Conservation (phyloP, 495 filamentous ascomycete species). For the Aspergillus sparsus region DNA sequence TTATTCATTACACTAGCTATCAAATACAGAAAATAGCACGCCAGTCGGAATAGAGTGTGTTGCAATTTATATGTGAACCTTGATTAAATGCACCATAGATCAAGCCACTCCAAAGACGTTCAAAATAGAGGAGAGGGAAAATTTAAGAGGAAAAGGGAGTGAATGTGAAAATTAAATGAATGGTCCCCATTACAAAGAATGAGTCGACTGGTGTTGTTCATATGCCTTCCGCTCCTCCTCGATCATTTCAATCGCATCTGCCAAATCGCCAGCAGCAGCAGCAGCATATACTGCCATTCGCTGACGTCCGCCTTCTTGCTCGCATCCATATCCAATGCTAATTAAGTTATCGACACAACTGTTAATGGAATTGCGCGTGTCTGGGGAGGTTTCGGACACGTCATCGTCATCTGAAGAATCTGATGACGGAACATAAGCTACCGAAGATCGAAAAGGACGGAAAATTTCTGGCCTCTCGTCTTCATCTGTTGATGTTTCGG, state of each 20-base stretch:
- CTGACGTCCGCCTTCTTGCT: slow-evolving; percentile 42
- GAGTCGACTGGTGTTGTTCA: slow-evolving; percentile 29
- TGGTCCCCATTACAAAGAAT: slow-evolving; percentile 1
- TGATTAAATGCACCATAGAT: not conserved
- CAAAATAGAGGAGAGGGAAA: not conserved
- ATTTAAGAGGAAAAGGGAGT: not conserved
- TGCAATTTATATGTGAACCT: too few species aligned
- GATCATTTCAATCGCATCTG: slow-evolving; percentile 58
- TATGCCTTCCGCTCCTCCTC: slow-evolving; percentile 56
- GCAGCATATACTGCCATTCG: slow-evolving; percentile 55
- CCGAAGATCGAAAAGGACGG: not conserved
- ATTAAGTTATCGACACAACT: slow-evolving; percentile 49
- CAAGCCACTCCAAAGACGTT: not conserved
- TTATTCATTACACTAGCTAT: too few species aligned
- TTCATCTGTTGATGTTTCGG: not conserved
- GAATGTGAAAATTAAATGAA: slow-evolving; percentile 10
- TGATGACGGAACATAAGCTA: not conserved
- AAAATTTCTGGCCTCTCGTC: not conserved
- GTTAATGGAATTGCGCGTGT: slow-evolving; percentile 36
- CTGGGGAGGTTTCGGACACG: not conserved
- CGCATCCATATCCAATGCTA: slow-evolving; percentile 52
- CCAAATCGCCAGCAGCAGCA: slow-evolving; percentile 47
- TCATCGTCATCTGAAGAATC: not conserved
- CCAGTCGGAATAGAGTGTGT: too few species aligned
- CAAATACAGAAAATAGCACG: too few species aligned